These are phyloP conservation scores for Xylariaceae sp. DNA, from an alignment of 2,329 filamentous ascomycete genomes.

Conservation along the genomic window DNA sequence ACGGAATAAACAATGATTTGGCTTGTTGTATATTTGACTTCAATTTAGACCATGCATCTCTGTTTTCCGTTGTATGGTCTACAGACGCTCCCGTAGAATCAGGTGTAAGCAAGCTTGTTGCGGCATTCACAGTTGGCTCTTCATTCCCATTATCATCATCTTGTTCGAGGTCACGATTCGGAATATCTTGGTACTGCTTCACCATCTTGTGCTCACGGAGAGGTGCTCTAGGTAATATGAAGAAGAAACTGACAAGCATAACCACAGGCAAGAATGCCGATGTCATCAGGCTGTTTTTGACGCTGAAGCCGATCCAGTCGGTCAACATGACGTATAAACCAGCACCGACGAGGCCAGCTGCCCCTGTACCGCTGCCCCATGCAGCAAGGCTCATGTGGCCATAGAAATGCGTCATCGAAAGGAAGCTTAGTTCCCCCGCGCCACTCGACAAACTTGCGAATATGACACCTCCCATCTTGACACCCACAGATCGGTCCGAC, in stretches of 20 bases:
- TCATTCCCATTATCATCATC: conserved; percentile 41
- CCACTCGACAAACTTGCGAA: conserved; percentile 85
- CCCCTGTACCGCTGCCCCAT: conserved; percentile 92
- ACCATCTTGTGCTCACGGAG: conserved; percentile 51
- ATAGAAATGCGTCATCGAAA: conserved; percentile 92
- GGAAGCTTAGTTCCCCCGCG: conserved; percentile 85
- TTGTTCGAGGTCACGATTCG: conserved; percentile 45
- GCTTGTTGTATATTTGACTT: conserved; percentile 65
- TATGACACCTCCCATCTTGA: conserved; percentile 81
- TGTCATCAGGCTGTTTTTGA: conserved; percentile 72
- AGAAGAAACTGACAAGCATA: conserved; percentile 87
- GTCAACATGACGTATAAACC: conserved; percentile 87
- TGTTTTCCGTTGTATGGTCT: conserved; percentile 41
- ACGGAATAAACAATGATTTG: conserved; percentile 70
- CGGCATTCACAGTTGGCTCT: conserved; percentile 44
- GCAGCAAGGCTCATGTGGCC: conserved; percentile 83
- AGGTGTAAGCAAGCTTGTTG: conserved; percentile 53
- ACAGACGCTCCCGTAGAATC: conserved; percentile 45
- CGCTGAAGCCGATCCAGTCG: conserved; percentile 74
- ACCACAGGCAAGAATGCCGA: conserved; percentile 78
- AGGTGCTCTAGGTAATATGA: conserved; percentile 71
- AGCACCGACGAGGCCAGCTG: conserved; percentile 83
- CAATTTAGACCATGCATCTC: conserved; percentile 41
- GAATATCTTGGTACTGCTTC: conserved; percentile 59
- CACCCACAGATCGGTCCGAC: conserved; percentile 62